Evolutionary conservation across 495 filamentous ascomycete species (phyloP), one percentile per base, ranked within the genome.

Genomic region (Penicillium roqueforti): DNA sequence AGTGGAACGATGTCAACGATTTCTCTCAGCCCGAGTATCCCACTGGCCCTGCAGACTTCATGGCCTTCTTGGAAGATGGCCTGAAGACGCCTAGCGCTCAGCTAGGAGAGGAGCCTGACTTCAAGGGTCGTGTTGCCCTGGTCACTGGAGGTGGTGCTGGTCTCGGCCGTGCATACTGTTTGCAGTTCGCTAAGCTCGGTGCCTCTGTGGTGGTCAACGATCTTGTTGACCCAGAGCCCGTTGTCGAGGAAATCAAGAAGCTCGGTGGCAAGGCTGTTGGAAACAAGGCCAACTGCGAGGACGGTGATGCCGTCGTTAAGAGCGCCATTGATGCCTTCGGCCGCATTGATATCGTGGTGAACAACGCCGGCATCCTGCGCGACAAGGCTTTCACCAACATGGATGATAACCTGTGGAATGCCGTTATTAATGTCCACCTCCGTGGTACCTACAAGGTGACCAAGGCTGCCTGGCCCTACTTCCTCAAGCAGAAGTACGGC

Each of bases 341-440:
- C 60, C 89, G 95, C 49, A 82, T 98, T 61, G 93, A 98, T 66
- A 87, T 97, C 50, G 72, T 98, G 57, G 79, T 98, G 70, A 98
- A 98, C 82, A 98, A 98, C 65, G 93, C 93, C 41, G 93, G 93
- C 66, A 97, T 98, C 64, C 83, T 98, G 31, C 83, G 93, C 49
- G 93, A 98, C 79, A 97, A 97, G 82, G 92, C 93, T 32, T 98
- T 98, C 76, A 83, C 77, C 69, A 96, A 96, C 76, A 97, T 98
- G 93, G 88, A 89, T 53, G 93, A 98, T 73, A 85, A 83, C 71
- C 79, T 89, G 54, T 98, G 92, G 91, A 85, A 96, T 68, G 83
- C 88, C 46, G 93, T 98, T 53, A 77, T 97, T 73, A 85, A 88
- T 55, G 91, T 97, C 46, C 93, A 98, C 72, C 82, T 95, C 31